Base-by-base conservation (phyloP, 495 filamentous ascomycete species). In the Penicillium daleae region DNA sequence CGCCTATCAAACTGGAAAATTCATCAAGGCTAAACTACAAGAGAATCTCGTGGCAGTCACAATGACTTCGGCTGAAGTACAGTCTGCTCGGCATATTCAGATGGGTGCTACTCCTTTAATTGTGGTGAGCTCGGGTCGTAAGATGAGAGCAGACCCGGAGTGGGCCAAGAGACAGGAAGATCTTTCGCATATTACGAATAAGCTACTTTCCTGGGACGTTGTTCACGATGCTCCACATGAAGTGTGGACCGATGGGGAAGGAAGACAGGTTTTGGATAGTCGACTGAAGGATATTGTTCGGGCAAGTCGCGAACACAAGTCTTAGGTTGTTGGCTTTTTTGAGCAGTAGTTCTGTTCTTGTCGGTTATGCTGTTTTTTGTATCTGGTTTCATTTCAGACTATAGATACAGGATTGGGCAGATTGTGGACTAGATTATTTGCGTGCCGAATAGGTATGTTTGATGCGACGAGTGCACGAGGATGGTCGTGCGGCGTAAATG, bases 1-100 rank as follows among this genome's bases (percentile, higher is more conserved):
- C 7, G 86, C 92, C 0, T 90, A 93, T 65, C 91, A 96, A 73
- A 84, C 80, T 17, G 93, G 90, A 15, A 91, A 89, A 63, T 89
- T 84, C 67, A 88, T 97, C 71, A 95, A 92, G 68, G 90, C 92
- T 5, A 92, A 93, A 71, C 80, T 99, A 37, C 95, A 99, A 74
- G 95, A 99, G 78, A 94, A 89, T 59, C 78, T 97, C 1, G 92
- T 97, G 21, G 95, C 93, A 10, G 81, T 87, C 58, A 89, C 88
- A 3, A 84, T 97, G 56, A 92, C 92, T 19, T 88, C 86, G 64
- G 90, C 89, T 26, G 95, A 99, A 65, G 85, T 97, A 24, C 80
- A 81, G 44, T 88, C 87, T 40, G 90, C 92, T 49, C 79, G 87
- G 37, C 86, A 86, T 46, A 94, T 97, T 51, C 90, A 96, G 73